Evolutionary conservation across 202 grass and related monocot species (phyloP), one percentile per base, ranked within the genome.

Genomic region (Saccharum hybrid): DNA sequence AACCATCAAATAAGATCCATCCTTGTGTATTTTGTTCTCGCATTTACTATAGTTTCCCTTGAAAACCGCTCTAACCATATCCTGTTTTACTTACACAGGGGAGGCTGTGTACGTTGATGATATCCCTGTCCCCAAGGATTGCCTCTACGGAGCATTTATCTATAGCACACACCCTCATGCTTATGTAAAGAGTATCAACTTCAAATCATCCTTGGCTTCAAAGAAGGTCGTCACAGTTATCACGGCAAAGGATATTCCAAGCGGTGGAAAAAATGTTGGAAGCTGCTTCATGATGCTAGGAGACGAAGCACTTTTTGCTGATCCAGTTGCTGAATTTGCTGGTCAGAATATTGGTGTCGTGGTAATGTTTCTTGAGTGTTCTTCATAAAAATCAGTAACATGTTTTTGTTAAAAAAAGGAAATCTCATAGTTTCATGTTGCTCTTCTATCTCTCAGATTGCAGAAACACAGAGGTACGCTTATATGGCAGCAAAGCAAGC

Each of bases 21-120:
- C 12, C 85, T 16, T 43, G 6, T 2, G 26, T 45, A 18, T 4
- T 43, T 63, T 64, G 14, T 54, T 14, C n/a, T 14, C 13, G 21
- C 1, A 21, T 16, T 54, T 9, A 31, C 1, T 52, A 66, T 43
- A 51, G 14, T 51, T 52, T 19, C 0, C 16, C 49, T 18, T 52
- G 15, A 19, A 52, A 52, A 52, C 1, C 16, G 3, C 34, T 72
- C 0, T 60, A 16, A 66, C 23, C 7, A 52, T 78, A 59, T 33
- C 40, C 2, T 69, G 43, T 7, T 79, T 78, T 26, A 14, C 34
- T 72, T 82, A 6, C 41, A 45, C 81, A 97, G 94, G 94, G 42
- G 94, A 97, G 61, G 92, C 88, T 30, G 71, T 97, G 7, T 97
- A 88, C 10, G 86, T 97, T 42, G 94, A 97, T 74, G 94, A 97